Conservation (phyloP, 1,139 yeast genomes). For the Zhuliangozyma parablackwelliae region DNA sequence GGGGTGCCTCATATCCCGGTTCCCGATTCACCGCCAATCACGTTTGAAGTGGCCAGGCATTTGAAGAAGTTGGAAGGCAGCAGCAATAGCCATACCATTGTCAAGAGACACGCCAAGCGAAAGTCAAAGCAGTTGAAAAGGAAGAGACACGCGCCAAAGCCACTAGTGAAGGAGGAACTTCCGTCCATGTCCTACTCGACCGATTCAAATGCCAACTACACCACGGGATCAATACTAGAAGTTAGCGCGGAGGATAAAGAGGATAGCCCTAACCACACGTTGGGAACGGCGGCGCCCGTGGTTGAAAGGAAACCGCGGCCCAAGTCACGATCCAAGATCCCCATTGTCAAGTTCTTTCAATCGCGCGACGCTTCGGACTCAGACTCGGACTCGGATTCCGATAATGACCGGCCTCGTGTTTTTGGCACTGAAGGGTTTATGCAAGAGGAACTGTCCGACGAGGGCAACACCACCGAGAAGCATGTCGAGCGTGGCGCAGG, state of each 20-base stretch:
- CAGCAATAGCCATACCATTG: conserved; percentile 1
- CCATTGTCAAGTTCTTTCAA: conserved; percentile 19
- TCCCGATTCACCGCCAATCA: conserved; percentile 34
- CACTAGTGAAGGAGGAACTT: neutral
- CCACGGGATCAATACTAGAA: neutral
- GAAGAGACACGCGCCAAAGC: neutral
- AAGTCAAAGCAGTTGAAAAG: conserved; percentile 1
- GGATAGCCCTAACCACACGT: neutral
- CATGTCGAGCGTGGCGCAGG: conserved; percentile 2
- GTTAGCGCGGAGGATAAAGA: neutral
- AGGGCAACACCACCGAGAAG: conserved; percentile 17
- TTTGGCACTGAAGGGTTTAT: conserved; percentile 1
- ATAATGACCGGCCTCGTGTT: conserved; percentile 2
- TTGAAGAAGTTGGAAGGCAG: conserved; percentile 11
- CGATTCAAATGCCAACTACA: conserved; percentile 2
- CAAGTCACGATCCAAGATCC: conserved; percentile 9
- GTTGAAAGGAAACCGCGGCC: conserved; percentile 1
- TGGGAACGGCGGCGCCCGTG: neutral
- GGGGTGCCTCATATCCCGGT: conserved; percentile 1
- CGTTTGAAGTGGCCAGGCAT: conserved; percentile 24
- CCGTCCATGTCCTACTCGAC: neutral
- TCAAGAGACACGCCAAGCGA: neutral
- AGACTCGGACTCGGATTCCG: conserved; percentile 16
- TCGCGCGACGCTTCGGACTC: conserved; percentile 2
- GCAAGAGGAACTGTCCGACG: conserved; percentile 4